Evolutionary conservation across 2,329 filamentous ascomycete species (phyloP).

Genomic region (Alternaria conjuncta): DNA sequence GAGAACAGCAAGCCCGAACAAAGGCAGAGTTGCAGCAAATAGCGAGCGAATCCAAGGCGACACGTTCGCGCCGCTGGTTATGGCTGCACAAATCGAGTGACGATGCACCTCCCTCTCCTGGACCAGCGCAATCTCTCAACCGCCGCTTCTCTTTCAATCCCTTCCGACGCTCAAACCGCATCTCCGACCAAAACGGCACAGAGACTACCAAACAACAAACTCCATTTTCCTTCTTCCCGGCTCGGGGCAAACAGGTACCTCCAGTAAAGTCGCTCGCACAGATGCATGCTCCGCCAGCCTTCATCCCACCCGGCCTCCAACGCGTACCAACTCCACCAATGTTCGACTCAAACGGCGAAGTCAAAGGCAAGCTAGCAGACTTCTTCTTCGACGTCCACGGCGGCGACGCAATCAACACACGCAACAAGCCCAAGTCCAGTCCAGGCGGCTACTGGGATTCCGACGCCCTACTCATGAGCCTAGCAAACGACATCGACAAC

Average conservation of each 20-base stretch:
- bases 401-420: neutral
- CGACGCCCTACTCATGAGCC: slow-evolving; percentile 45
- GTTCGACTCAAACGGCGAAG: slow-evolving; percentile 29
- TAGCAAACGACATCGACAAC: slow-evolving; percentile 19
- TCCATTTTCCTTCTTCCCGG: neutral
- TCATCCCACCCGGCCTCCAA: slow-evolving; percentile 34
- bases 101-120: slow-evolving; percentile 10
- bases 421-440: slow-evolving; percentile 10
- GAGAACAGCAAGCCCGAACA: slow-evolving; percentile 13
- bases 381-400: slow-evolving; percentile 42
- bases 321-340: slow-evolving; percentile 38
- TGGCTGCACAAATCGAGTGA: slow-evolving; percentile 26
- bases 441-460: slow-evolving; percentile 44
- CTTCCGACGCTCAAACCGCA: slow-evolving; percentile 27
- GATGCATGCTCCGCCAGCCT: slow-evolving; percentile 29
- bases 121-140: neutral
- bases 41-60: slow-evolving; percentile 14
- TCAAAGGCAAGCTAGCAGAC: slow-evolving; percentile 39
- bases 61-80: slow-evolving; percentile 26
- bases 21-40: slow-evolving; percentile 24
- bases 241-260: neutral
- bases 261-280: slow-evolving; percentile 12
- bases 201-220: slow-evolving; percentile 13
- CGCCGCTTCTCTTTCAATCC: slow-evolving; percentile 21
- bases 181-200: slow-evolving; percentile 8